phyloP scores from a whole-genome alignment of 768 basidiomycete genomes.

The Dacryopinax primogenitus region DNA sequence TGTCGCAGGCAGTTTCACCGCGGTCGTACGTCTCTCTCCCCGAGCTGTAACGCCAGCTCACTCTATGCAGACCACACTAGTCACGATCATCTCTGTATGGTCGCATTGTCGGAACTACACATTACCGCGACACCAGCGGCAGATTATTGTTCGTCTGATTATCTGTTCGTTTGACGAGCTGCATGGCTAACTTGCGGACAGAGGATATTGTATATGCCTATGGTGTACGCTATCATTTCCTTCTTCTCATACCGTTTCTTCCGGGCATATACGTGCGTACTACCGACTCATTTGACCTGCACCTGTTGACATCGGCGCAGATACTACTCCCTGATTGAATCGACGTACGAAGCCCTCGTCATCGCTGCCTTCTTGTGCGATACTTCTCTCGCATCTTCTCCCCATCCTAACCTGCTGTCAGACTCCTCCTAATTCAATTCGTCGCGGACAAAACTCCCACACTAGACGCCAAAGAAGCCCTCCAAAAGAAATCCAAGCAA shows the following conservation, averaged over 20 bases:
- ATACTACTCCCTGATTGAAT: slow-evolving; percentile 42
- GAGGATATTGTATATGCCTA: slow-evolving; percentile 70
- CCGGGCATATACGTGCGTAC: slow-evolving; percentile 45
- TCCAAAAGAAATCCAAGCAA: slow-evolving; percentile 67
- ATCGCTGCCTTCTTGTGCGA: slow-evolving; percentile 75
- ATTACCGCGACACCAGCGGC: slow-evolving; percentile 59
- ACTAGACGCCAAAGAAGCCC: slow-evolving; percentile 51
- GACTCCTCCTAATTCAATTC: slow-evolving; percentile 70
- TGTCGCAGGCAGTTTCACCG: not conserved
- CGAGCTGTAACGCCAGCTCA: not conserved
- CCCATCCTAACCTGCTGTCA: slow-evolving; percentile 21
- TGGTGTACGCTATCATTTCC: slow-evolving; percentile 61
- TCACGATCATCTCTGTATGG: not conserved
- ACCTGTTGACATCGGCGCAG: not conserved
- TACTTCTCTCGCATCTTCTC: not conserved
- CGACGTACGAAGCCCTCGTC: slow-evolving; percentile 52
- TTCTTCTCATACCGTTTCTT: slow-evolving; percentile 81
- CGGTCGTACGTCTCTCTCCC: not conserved
- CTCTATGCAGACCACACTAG: not conserved
- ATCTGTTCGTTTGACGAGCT: slow-evolving; percentile 7
- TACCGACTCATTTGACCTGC: not conserved
- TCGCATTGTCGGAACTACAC: slow-evolving; percentile 42
- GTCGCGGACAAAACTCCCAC: slow-evolving; percentile 57
- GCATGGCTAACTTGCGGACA: slow-evolving; percentile 6
- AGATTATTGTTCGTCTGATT: slow-evolving; percentile 43